Base-by-base conservation (phyloP, 768 basidiomycete species). In the Mycena sanguinolenta region DNA sequence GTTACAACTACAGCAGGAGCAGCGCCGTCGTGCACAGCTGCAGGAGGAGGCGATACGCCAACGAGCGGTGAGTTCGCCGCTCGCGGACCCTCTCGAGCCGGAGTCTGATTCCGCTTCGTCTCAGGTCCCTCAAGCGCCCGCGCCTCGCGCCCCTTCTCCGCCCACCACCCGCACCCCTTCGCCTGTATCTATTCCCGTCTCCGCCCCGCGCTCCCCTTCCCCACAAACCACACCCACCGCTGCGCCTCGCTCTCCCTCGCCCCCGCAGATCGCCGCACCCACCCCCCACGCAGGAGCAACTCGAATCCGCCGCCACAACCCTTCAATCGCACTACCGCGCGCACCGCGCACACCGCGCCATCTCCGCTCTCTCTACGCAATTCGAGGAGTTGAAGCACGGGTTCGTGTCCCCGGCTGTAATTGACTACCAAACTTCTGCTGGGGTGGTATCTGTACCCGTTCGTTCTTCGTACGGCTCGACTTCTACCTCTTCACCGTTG, bases 241-340 rank as follows among this genome's bases (percentile, higher is more conserved):
- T n/a, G n/a, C n/a, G n/a, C n/a, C n/a, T n/a, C n/a, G n/a, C n/a
- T n/a, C n/a, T n/a, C n/a, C n/a, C n/a, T n/a, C n/a, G n/a, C n/a
- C n/a, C n/a, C n/a, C n/a, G n/a, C n/a, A n/a, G n/a, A n/a, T n/a
- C n/a, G n/a, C n/a, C n/a, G n/a, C n/a, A n/a, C n/a, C n/a, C n/a
- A n/a, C n/a, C n/a, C n/a, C n/a, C n/a, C n/a, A n/a, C n/a, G n/a
- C n/a, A n/a, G n/a, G 81, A 84, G 66, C 74, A 73, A 4, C 82
- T 82, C 54, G 71, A 83, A 16, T 78, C 82, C 58, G 84, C 86
- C 2, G 88, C 88, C 3, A 78, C 79, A 32, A 83, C 75, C 58
- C 88, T 90, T 55, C 89, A 89, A 69, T 79, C 79, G 10, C 77
- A 79, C 54, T 87, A 83, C 77, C 88, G 87, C 61, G 74, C 83